phyloP scores from a whole-genome alignment of 176 grass and related monocot species.

The Hordeum vulgare region MorexV3_pseudomolecules_assembly NC_058521.1:563727952-563728451 shows the following conservation, averaged over 20 bases:
- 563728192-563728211: conserved; percentile 61
- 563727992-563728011: neutral
- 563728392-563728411: conserved; percentile 74
- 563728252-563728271: conserved; percentile 39
- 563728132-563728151: conserved; percentile 57
- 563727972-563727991: neutral
- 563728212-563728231: conserved; percentile 86
- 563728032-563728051: neutral
- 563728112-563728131: conserved; percentile 33
- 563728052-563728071: neutral
- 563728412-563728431: conserved; percentile 85
- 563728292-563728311: conserved; percentile 62
- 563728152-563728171: conserved; percentile 77
- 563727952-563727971: too few species aligned
- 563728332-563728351: conserved; percentile 73
- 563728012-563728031: neutral
- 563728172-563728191: conserved; percentile 67
- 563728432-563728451: conserved; percentile 77
- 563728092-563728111: conserved; percentile 4
- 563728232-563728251: conserved; percentile 79
- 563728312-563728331: conserved; percentile 73
- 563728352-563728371: conserved; percentile 77
- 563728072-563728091: neutral
- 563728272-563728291: conserved; percentile 60
- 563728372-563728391: conserved; percentile 64